Percentiles rank a stretch among this genome's conserved stretches.
These are phyloP conservation scores for Blumeriella jaapii DNA, from an alignment of 2,329 filamentous ascomycete species.

Conservation along the genomic window DNA sequence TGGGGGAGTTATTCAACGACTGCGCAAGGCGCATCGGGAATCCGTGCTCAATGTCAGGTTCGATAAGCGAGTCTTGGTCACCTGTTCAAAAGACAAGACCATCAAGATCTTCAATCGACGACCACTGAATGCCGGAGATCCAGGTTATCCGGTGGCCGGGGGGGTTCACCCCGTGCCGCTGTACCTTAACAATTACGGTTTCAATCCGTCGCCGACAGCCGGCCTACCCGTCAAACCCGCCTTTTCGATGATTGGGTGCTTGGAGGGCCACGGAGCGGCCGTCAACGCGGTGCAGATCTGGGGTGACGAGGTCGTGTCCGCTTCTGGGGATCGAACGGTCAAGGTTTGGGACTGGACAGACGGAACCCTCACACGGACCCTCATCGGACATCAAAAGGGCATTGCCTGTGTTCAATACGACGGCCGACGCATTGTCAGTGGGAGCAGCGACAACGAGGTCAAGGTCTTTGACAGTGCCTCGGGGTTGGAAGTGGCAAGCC, in stretches of 20 bases:
- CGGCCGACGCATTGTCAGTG: conserved; percentile 83
- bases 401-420: conserved; percentile 98
- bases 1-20: conserved; percentile 65
- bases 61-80: conserved; percentile 82
- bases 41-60: conserved; percentile 92
- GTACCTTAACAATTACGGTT: conserved; percentile 43
- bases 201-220: conserved; percentile 33
- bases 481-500: conserved; percentile 77
- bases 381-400: conserved; percentile 82
- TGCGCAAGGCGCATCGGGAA: conserved; percentile 70
- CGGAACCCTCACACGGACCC: conserved; percentile 63
- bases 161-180: conserved; percentile 42
- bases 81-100: conserved; percentile 92
- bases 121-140: conserved; percentile 48
- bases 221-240: conserved; percentile 46
- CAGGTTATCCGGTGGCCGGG: conserved; percentile 35
- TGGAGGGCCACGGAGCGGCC: conserved; percentile 79
- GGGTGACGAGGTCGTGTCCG: conserved; percentile 79
- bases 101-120: conserved; percentile 93
- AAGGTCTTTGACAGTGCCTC: conserved; percentile 86
- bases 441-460: conserved; percentile 91
- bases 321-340: conserved; percentile 85
- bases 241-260: conserved; percentile 64
- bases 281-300: conserved; percentile 94
- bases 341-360: conserved; percentile 90